phyloP scores from a whole-genome alignment of 1,284 basidiomycete species.

The Mycena citricolor region DNA sequence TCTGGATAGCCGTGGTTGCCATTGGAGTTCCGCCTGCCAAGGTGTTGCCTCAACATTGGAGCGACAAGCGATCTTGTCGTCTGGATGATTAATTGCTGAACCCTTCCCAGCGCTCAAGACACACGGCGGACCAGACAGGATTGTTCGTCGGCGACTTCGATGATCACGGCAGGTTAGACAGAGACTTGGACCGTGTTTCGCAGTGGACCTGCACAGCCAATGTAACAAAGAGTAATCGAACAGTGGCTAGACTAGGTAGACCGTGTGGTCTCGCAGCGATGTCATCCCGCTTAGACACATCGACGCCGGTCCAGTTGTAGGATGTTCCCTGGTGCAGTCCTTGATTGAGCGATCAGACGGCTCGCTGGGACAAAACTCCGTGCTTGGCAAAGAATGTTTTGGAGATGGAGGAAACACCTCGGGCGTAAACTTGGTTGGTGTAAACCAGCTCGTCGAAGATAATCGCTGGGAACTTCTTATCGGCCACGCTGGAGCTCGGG shows the following conservation, averaged over 20 bases:
- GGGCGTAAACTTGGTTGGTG: slow-evolving; percentile 84
- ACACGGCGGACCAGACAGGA: slow-evolving; percentile 49
- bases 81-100: slow-evolving; percentile 89
- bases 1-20: slow-evolving; percentile 80
- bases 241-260: slow-evolving; percentile 82
- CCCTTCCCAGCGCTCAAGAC: slow-evolving; percentile 76
- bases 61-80: slow-evolving; percentile 86
- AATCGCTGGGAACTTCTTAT: slow-evolving; percentile 81
- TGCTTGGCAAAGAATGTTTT: slow-evolving; percentile 36
- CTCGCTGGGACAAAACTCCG: slow-evolving; percentile 25
- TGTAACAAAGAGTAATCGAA: slow-evolving; percentile 82
- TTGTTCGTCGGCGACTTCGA: slow-evolving; percentile 42
- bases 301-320: too few species aligned
- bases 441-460: slow-evolving; percentile 88
- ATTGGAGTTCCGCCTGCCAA: slow-evolving; percentile 79
- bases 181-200: slow-evolving; percentile 71
- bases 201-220: slow-evolving; percentile 90
- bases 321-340: too few species aligned
- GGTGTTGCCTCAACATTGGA: slow-evolving; percentile 90
- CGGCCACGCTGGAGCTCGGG: slow-evolving; percentile 77
- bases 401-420: slow-evolving; percentile 80
- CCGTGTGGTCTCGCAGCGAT: too few species aligned
- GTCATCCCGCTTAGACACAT: too few species aligned
- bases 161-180: slow-evolving; percentile 67
- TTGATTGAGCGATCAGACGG: slow-evolving; percentile 15